Percentiles rank a stretch among this genome's conserved stretches.
Conservation (phyloP, 192 early-diverging fungal genomes). For the Podila epigama region DNA sequence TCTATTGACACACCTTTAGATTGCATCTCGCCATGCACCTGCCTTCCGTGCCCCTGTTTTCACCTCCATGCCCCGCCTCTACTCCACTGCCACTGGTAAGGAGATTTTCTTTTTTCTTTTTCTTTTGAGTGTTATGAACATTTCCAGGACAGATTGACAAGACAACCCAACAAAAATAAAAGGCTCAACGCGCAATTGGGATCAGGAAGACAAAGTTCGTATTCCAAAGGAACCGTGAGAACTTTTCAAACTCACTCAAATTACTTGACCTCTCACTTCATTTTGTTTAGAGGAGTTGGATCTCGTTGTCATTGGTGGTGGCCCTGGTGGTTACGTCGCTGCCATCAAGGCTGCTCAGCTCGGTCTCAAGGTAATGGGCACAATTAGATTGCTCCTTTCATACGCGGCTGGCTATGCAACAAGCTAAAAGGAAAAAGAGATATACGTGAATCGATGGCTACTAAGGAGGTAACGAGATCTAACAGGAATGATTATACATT, state of each 20-base stretch:
- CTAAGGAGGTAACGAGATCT: too few relatives aligned
- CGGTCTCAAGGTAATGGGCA: slow-evolving; percentile 84
- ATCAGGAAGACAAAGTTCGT: background rate
- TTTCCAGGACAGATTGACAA: background rate
- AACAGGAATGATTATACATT: too few relatives aligned
- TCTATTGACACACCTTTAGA: slow-evolving; percentile 4
- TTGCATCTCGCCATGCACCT: slow-evolving; percentile 43
- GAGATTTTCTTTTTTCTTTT: background rate
- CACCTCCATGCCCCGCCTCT: slow-evolving; percentile 48
- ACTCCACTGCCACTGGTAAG: slow-evolving; percentile 45
- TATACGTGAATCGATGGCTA: background rate
- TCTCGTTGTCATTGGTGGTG: slow-evolving; percentile 91
- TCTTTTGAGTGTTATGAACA: background rate
- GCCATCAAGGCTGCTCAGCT: slow-evolving; percentile 99
- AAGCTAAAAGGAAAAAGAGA: background rate
- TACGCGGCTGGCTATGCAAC: too few relatives aligned
- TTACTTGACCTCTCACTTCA: background rate
- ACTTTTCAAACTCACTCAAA: background rate
- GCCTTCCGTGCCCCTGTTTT: slow-evolving; percentile 39
- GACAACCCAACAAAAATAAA: background rate
- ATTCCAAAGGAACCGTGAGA: background rate
- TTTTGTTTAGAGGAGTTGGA: slow-evolving; percentile 67
- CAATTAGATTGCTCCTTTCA: background rate
- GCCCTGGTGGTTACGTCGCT: slow-evolving; percentile 98
- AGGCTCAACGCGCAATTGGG: background rate